Evolutionary conservation across 345 rosid species (phyloP).

Genomic region (Dovyalis caffra): DNA sequence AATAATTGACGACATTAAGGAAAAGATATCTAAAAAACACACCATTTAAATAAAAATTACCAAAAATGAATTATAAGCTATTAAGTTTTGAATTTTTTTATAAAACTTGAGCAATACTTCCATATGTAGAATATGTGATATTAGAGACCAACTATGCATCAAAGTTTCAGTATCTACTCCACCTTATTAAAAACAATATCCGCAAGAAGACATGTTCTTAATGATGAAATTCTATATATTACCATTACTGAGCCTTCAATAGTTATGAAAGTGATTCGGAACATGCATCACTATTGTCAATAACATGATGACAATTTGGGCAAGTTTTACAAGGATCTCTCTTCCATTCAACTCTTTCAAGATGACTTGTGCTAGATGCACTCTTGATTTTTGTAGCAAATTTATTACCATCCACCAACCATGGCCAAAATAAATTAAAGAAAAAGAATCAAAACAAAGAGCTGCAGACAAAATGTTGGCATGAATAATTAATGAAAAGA

Average conservation of each 20-base stretch:
- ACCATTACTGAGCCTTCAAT: neutral
- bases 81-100: neutral
- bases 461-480: too few relatives aligned
- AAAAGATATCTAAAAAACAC: too few relatives aligned
- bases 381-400: conserved; percentile 84
- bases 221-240: neutral
- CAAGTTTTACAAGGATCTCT: conserved; percentile 86
- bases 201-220: neutral
- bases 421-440: conserved; percentile 48
- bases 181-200: neutral
- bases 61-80: neutral
- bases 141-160: neutral
- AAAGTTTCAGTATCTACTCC: neutral
- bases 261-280: neutral
- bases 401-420: conserved; percentile 82
- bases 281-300: conserved; percentile 88
- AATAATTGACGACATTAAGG: too few relatives aligned
- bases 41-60: neutral
- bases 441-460: neutral
- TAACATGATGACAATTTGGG: conserved; percentile 68
- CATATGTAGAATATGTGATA: neutral
- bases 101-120: neutral
- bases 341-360: conserved; percentile 51
- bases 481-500: neutral
- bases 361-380: conserved; percentile 55